Conservation (phyloP, 2,329 filamentous ascomycete species). For the Apiospora sp. region DNA sequence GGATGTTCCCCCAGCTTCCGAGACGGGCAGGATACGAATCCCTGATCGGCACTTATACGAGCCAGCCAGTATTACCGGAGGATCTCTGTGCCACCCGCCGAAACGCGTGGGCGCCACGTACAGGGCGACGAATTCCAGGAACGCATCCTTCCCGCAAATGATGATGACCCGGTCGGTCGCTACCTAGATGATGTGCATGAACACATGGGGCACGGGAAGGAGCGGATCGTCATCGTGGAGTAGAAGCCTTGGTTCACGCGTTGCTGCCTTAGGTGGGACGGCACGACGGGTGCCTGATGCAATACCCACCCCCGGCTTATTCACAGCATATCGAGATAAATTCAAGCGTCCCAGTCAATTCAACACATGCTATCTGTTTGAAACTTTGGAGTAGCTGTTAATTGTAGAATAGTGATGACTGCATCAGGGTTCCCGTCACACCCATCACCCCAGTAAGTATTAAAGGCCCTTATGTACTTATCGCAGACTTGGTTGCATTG, state of each 20-base stretch:
- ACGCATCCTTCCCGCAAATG: background rate
- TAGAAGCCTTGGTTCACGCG: background rate
- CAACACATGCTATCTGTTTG: no score
- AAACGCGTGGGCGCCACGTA: slow-evolving; percentile 5
- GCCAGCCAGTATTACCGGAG: background rate
- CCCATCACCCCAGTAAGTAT: no score
- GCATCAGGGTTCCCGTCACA: no score
- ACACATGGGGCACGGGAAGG: background rate
- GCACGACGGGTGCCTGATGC: background rate
- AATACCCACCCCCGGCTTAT: background rate
- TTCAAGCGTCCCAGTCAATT: no score
- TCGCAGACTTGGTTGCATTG: no score
- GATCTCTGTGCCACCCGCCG: background rate
- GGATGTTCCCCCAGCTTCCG: background rate
- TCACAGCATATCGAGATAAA: background rate
- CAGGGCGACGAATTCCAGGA: background rate
- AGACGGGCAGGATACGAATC: background rate
- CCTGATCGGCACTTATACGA: background rate
- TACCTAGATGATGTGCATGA: background rate
- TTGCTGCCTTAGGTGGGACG: slow-evolving; percentile 18
- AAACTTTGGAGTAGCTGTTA: no score
- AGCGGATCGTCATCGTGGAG: background rate
- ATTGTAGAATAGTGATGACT: no score
- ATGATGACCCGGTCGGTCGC: background rate
- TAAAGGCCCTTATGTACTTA: no score